Evolutionary conservation across 2,329 filamentous ascomycete genomes (phyloP), one percentile per base, ranked within the genome.

Genomic region (Colletotrichum sp.): DNA sequence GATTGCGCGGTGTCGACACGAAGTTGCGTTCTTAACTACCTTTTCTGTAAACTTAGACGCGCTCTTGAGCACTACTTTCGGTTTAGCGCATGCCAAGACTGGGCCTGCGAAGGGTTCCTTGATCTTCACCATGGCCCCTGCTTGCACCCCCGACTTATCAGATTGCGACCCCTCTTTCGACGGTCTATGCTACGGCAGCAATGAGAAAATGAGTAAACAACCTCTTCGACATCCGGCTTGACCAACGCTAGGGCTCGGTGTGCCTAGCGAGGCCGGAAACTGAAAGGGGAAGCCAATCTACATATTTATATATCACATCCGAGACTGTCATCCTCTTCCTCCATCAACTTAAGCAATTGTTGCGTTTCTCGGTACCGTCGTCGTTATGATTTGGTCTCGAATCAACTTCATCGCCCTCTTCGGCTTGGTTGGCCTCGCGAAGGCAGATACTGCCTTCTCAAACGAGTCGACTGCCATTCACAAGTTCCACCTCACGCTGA

Each of bases 401-500:
- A 7, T 7, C 43, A 52, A 52, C 10, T 21, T 3, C 43, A 3
- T 21, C 3, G 26, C 26, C 7, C 26, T 30, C 2, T 21, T 59
- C 43, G 48, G 48, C 12, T 7, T 59, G 7, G 4, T 21, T 39
- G n/a, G 48, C 13, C 7, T 68, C 2, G 13, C 10, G 32, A 13
- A 7, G 28, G 16, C 64, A 52, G 43, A 52, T 3, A 3, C 6
- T 4, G 2, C 13, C 0, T 13, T 12, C 5, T 52, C 4, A 4
- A 52, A 52, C 43, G 6, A 21, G n/a, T 52, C 43, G 43, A 52
- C 43, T 52, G 30, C 13, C n/a, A 1, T 57, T n/a, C 9, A 21
- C 2, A 28, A 28, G 18, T 61, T 59, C 34, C 70, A 72, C 28
- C 52, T 72, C 48, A 72, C 55, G 0, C 13, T 72, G 13, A 60